Conservation (phyloP, 495 filamentous ascomycete species). For the Astrocystis sublimbata region DNA sequence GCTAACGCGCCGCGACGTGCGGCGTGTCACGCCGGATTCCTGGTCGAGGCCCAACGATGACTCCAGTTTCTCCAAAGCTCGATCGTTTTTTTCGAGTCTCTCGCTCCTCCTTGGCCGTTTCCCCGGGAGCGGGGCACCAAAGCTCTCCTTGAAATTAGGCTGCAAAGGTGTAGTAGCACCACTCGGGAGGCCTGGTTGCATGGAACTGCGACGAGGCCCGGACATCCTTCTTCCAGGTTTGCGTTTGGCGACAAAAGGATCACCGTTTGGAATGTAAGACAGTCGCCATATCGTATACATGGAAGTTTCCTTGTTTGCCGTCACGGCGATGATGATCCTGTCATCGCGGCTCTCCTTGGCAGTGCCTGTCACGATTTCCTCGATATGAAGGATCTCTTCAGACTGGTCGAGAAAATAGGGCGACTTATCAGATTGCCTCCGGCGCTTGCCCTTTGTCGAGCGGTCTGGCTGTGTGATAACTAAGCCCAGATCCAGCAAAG, state of each 20-base stretch:
- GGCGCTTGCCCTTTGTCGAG: constrained; percentile 23
- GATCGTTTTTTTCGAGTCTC: constrained; percentile 51
- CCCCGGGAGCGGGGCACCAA: constrained; percentile 47
- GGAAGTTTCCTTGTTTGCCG: constrained; percentile 69
- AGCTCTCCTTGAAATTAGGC: constrained; percentile 50
- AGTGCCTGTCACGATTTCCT: constrained; percentile 29
- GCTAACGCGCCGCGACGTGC: constrained; percentile 84
- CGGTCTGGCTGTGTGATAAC: constrained; percentile 61
- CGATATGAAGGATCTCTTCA: constrained; percentile 80
- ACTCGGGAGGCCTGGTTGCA: constrained; percentile 71
- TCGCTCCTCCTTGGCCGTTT: constrained; percentile 48
- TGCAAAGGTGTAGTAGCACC: constrained; percentile 79
- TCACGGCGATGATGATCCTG: constrained; percentile 76
- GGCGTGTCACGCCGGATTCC: constrained; percentile 57
- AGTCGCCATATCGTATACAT: constrained; percentile 80
- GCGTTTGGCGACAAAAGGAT: constrained; percentile 52
- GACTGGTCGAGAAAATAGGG: constrained; percentile 57
- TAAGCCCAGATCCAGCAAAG: constrained; percentile 80
- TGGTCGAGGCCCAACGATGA: constrained; percentile 74
- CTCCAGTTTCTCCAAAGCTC: constrained; percentile 54
- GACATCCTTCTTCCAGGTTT: constrained; percentile 52
- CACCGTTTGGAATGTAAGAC: constrained; percentile 62
- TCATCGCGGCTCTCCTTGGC: constrained; percentile 20
- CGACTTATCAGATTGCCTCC: constrained; percentile 23
- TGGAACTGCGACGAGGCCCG: constrained; percentile 79